phyloP scores from a whole-genome alignment of 1,139 yeast species.

The Yamadazyma epiphylla region DNA sequence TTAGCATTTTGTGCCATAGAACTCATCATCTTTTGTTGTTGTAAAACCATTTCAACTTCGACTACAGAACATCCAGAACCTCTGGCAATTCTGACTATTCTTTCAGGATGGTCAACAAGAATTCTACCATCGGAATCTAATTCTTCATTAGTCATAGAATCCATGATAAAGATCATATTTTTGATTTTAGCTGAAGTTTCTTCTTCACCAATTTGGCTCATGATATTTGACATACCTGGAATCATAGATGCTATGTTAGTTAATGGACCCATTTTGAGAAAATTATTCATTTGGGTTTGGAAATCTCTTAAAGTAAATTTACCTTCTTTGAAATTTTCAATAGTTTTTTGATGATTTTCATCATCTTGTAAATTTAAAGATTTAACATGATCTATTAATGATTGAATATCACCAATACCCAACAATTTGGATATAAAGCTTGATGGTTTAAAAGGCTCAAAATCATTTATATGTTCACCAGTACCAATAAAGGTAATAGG shows the following conservation, averaged over 20 bases:
- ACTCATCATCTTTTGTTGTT: conserved; percentile 94
- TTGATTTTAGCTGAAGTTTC: conserved; percentile 81
- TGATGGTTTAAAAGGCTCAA: conserved; percentile 87
- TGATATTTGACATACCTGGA: conserved; percentile 85
- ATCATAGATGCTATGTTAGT: conserved; percentile 93
- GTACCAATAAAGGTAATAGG: conserved; percentile 98
- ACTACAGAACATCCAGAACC: conserved; percentile 95
- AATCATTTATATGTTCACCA: conserved; percentile 93
- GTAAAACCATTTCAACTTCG: conserved; percentile 88
- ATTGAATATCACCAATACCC: conserved; percentile 95
- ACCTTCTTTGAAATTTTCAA: conserved; percentile 93
- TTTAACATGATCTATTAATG: conserved; percentile 90
- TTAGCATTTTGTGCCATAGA: conserved; percentile 79
- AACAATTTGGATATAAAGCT: conserved; percentile 84
- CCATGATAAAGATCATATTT: conserved; percentile 89
- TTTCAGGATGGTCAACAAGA: conserved; percentile 75
- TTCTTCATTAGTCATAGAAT: conserved; percentile 92
- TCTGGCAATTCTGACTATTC: conserved; percentile 86
- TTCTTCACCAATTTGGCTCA: conserved; percentile 87
- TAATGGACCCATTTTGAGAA: conserved; percentile 94
- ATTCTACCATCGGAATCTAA: conserved; percentile 86
- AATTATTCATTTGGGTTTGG: conserved; percentile 92
- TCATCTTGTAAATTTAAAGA: conserved; percentile 75
- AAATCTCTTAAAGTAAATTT: conserved; percentile 88
- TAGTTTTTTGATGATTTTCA: conserved; percentile 73